Conservation (phyloP, 2,329 filamentous ascomycete genomes). For the Tolypocladium album region DNA sequence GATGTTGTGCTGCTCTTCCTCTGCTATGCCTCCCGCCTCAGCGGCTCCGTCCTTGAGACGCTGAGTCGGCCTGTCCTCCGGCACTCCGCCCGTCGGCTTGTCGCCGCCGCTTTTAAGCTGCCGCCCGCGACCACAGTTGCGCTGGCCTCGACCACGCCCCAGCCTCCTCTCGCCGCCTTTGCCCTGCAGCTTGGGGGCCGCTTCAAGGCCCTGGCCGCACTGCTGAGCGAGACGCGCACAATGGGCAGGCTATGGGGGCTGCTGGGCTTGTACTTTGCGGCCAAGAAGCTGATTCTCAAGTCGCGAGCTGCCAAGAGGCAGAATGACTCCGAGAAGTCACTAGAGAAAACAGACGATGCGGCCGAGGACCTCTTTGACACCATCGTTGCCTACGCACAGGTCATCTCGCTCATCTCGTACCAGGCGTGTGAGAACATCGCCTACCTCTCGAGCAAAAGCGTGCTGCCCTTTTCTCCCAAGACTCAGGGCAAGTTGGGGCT, state of each 20-base stretch:
- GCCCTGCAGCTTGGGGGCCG: conserved; percentile 38
- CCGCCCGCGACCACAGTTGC: conserved; percentile 39
- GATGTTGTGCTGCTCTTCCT: conserved; percentile 59
- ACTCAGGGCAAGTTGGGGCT: conserved; percentile 51
- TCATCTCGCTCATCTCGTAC: conserved; percentile 56
- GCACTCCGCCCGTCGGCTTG: conserved; percentile 37
- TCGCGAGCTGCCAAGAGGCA: conserved; percentile 11
- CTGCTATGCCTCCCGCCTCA: conserved; percentile 54
- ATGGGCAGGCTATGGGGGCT: conserved; percentile 70
- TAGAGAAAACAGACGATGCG: conserved; percentile 23
- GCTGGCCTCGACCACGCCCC: conserved; percentile 23
- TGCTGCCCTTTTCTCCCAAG: conserved; percentile 48
- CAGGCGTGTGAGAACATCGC: conserved; percentile 77
- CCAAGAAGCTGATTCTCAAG: conserved; percentile 34
- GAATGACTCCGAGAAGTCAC: conserved; percentile 15
- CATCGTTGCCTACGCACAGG: conserved; percentile 54
- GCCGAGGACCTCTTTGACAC: conserved; percentile 26
- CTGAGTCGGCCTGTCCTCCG: conserved; percentile 48
- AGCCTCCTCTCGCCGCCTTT: conserved; percentile 26
- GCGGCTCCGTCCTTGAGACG: conserved; percentile 37
- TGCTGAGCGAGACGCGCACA: conserved; percentile 61
- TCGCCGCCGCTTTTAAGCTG: conserved; percentile 40
- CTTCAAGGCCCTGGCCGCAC: conserved; percentile 49
- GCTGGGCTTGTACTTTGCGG: conserved; percentile 63
- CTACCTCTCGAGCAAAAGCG: conserved; percentile 63